phyloP scores from a whole-genome alignment of 129 eudicot species.

The Heracleum sosnowskyi region DNA sequence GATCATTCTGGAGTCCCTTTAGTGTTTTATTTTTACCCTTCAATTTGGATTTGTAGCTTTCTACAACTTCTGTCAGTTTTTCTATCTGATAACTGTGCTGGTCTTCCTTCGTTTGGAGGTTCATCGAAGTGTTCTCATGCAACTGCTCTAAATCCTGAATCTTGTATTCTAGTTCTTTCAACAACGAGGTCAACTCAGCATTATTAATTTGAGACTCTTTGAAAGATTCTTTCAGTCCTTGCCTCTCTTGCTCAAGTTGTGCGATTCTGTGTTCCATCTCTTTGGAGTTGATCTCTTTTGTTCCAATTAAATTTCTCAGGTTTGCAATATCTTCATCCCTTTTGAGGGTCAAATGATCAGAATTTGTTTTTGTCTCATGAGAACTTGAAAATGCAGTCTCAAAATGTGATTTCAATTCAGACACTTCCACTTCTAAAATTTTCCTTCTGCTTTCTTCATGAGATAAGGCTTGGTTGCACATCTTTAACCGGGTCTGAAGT shows the following conservation, averaged over 20 bases:
- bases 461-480: constrained; percentile 63
- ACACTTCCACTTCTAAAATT: constrained; percentile 46
- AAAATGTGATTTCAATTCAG: constrained; percentile 42
- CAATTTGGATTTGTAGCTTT: constrained; percentile 24
- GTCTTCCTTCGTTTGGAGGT: constrained; percentile 46
- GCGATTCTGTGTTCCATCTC: constrained; percentile 44
- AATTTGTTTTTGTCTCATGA: constrained; percentile 35
- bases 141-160: constrained; percentile 44
- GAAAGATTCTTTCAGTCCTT: constrained; percentile 37
- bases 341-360: constrained; percentile 37
- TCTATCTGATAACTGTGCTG: constrained; percentile 41
- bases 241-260: constrained; percentile 57
- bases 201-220: constrained; percentile 40
- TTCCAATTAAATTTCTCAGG: constrained; percentile 34
- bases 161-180: constrained; percentile 44
- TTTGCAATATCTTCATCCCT: constrained; percentile 61
- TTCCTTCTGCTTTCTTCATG: constrained; percentile 57
- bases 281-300: constrained; percentile 39
- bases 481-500: constrained; percentile 46
- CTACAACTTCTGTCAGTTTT: constrained; percentile 30
- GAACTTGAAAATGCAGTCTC: constrained; percentile 38
- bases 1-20: constrained; percentile 30
- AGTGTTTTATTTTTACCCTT: constrained; percentile 32
- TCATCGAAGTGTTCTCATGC: constrained; percentile 38
- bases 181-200: constrained; percentile 24